Conservation (phyloP, 345 rosid species). For the Orychophragmus violaceus region DNA sequence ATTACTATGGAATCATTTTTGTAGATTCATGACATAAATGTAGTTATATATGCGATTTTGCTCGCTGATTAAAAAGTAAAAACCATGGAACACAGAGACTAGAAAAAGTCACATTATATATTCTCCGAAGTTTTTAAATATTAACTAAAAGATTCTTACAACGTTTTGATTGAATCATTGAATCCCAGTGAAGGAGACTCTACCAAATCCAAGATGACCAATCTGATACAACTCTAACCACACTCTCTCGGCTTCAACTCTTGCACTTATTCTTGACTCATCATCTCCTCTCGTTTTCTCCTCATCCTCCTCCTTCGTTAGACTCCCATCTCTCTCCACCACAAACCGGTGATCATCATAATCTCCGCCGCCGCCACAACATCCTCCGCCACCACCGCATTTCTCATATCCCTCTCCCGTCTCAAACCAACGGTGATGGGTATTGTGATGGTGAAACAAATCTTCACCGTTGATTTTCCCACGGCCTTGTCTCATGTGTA, state of each 20-base stretch:
- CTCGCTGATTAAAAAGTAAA: neutral
- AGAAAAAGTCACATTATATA: slow-evolving; percentile 2
- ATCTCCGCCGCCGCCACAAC: slow-evolving; percentile 12
- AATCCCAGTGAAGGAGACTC: slow-evolving; percentile 66
- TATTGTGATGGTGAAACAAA: slow-evolving; percentile 4
- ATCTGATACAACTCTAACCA: slow-evolving; percentile 73
- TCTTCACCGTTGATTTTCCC: slow-evolving; percentile 7
- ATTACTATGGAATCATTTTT: no score
- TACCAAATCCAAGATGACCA: slow-evolving; percentile 87
- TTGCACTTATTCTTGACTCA: slow-evolving; percentile 35
- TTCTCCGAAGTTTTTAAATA: neutral
- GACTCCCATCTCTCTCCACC: slow-evolving; percentile 38
- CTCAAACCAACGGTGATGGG: slow-evolving; percentile 6
- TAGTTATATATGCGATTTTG: neutral
- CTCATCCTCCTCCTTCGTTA: slow-evolving; percentile 23
- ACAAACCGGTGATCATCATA: slow-evolving; percentile 28
- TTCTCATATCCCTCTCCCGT: slow-evolving; percentile 18
- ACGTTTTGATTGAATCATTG: slow-evolving; percentile 14
- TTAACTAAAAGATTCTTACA: neutral
- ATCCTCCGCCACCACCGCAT: neutral
- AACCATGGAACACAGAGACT: neutral
- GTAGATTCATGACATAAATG: neutral
- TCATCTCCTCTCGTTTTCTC: slow-evolving; percentile 25
- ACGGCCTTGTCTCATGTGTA: neutral
- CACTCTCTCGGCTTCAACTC: slow-evolving; percentile 56